phyloP scores from a whole-genome alignment of 225 moss, liverwort and hornwort species.

The Bryum argenteum region DNA sequence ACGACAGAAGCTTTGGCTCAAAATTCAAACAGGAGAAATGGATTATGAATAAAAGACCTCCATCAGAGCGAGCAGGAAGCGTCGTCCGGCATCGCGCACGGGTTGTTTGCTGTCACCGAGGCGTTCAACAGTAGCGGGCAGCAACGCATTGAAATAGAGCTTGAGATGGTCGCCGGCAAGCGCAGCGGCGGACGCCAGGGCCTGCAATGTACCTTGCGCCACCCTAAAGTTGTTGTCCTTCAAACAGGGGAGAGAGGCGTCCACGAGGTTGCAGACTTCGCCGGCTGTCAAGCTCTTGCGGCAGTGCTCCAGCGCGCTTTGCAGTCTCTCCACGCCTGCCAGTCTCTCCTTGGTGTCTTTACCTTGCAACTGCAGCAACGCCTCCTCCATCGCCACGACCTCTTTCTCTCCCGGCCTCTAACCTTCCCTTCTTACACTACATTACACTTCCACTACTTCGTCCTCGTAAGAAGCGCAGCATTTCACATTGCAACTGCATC shows the following conservation, averaged over 20 bases:
- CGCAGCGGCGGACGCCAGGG: slow-evolving; percentile 47
- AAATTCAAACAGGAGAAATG: neutral
- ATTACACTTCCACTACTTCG: too few relatives aligned
- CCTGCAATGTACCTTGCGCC: slow-evolving; percentile 69
- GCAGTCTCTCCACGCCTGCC: slow-evolving; percentile 63
- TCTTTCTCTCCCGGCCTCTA: neutral
- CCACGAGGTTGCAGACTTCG: slow-evolving; percentile 73
- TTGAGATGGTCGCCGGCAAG: slow-evolving; percentile 67
- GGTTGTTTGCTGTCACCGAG: slow-evolving; percentile 76
- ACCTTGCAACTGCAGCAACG: slow-evolving; percentile 55
- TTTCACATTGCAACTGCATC: too few relatives aligned
- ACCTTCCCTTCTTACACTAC: neutral
- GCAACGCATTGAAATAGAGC: slow-evolving; percentile 66
- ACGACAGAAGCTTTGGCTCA: neutral
- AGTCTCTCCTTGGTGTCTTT: slow-evolving; percentile 78
- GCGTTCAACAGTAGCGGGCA: slow-evolving; percentile 73
- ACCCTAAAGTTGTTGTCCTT: slow-evolving; percentile 80
- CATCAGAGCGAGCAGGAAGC: slow-evolving; percentile 70
- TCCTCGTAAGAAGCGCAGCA: slow-evolving; percentile 1
- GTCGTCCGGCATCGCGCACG: slow-evolving; percentile 70
- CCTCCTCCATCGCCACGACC: slow-evolving; percentile 59
- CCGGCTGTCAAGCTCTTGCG: slow-evolving; percentile 61
- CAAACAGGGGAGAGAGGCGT: slow-evolving; percentile 59
- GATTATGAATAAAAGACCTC: slow-evolving; percentile 42
- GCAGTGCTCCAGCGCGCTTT: slow-evolving; percentile 59